phyloP scores from a whole-genome alignment of 2,329 filamentous ascomycete genomes.

The Tolypocladium tundrense region DNA sequence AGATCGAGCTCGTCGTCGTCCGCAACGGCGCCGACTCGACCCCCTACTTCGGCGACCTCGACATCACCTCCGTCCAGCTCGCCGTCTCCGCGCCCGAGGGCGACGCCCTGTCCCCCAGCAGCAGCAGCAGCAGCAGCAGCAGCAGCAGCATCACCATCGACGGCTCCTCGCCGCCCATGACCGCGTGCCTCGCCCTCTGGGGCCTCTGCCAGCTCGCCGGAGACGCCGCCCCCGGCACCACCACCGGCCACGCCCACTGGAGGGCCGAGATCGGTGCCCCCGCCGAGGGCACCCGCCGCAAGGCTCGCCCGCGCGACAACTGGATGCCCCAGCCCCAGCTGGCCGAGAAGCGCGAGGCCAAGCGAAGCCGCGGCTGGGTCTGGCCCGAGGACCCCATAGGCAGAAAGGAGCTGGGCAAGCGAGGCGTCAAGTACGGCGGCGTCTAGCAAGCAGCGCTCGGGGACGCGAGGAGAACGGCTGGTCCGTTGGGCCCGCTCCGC shows the following conservation, averaged over 20 bases:
- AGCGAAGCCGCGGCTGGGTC: constrained; percentile 64
- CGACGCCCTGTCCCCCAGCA: constrained; percentile 10
- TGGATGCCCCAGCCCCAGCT: constrained; percentile 69
- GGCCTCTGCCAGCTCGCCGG: constrained; percentile 63
- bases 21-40: constrained; percentile 63
- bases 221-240: constrained; percentile 38
- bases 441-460: neutral
- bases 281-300: constrained; percentile 60
- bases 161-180: constrained; percentile 38
- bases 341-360: constrained; percentile 67
- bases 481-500: neutral
- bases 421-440: constrained; percentile 49
- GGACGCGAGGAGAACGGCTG: neutral
- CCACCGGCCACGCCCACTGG: constrained; percentile 48
- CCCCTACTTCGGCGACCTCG: constrained; percentile 82
- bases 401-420: constrained; percentile 60
- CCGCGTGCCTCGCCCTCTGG: constrained; percentile 66
- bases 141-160: constrained; percentile 16
- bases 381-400: constrained; percentile 64
- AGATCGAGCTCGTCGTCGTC: constrained; percentile 88
- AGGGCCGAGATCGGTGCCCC: constrained; percentile 64
- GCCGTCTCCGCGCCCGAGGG: constrained; percentile 25
- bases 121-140: constrained; percentile 14
- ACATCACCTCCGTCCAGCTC: constrained; percentile 56
- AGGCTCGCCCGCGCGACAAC: constrained; percentile 56